phyloP scores from a whole-genome alignment of 2,329 filamentous ascomycete species.

The Curvularia sp. region DNA sequence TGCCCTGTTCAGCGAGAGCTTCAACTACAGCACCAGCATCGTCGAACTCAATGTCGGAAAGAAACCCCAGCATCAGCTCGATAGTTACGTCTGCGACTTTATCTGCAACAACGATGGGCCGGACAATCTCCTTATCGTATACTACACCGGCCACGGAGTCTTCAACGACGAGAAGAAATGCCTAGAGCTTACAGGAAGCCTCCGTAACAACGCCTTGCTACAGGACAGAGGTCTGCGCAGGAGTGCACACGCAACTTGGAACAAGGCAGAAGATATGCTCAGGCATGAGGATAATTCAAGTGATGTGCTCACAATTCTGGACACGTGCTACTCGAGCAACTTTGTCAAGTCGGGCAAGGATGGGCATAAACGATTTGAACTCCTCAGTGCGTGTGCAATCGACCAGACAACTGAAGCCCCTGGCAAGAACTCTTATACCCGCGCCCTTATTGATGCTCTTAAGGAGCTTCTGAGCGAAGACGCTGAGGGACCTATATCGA shows the following conservation, averaged over 20 bases:
- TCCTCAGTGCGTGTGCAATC: constrained; percentile 41
- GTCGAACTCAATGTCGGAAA: constrained; percentile 42
- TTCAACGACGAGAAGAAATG: constrained; percentile 31
- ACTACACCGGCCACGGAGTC: constrained; percentile 50
- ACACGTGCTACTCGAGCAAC: constrained; percentile 51
- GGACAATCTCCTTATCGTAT: constrained; percentile 47
- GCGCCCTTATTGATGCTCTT: constrained; percentile 44
- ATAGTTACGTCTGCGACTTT: constrained; percentile 37
- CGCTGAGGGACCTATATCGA: constrained; percentile 37
- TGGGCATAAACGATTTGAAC: constrained; percentile 40
- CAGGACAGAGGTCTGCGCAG: constrained; percentile 30
- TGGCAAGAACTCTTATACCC: constrained; percentile 43
- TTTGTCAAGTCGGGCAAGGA: constrained; percentile 37
- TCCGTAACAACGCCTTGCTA: constrained; percentile 11
- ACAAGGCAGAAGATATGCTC: constrained; percentile 41
- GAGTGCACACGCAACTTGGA: constrained; percentile 45
- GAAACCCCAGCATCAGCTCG: constrained; percentile 47
- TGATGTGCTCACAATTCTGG: constrained; percentile 49
- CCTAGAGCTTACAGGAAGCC: constrained; percentile 37
- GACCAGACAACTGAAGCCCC: constrained; percentile 40
- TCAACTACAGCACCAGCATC: constrained; percentile 40
- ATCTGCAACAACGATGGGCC: constrained; percentile 39
- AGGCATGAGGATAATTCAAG: constrained; percentile 37
- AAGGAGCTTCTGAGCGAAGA: constrained; percentile 32
- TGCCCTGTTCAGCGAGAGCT: constrained; percentile 36